Conservation (phyloP, 148 eudicot genomes). For the Vaccinium myrtillus region DNA sequence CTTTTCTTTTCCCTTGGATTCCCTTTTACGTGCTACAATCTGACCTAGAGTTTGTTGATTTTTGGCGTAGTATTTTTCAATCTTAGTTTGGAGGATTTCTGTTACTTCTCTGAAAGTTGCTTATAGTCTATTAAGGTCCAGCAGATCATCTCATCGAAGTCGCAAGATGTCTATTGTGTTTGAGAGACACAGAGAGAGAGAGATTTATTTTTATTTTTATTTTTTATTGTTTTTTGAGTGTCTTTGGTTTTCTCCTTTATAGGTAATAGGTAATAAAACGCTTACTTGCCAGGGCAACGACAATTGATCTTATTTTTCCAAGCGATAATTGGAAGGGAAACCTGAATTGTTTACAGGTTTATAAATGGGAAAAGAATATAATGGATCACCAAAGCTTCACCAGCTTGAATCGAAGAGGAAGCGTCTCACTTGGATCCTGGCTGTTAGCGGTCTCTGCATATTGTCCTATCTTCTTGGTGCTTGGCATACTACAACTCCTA, state of each 20-base stretch:
- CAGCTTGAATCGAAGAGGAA: constrained; percentile 51
- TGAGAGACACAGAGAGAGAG: neutral
- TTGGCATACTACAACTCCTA: constrained; percentile 48
- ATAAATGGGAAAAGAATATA: constrained; percentile 68
- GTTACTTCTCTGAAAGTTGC: neutral
- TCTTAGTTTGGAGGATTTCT: neutral
- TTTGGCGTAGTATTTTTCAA: neutral
- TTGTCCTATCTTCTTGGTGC: constrained; percentile 74
- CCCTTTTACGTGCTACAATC: neutral
- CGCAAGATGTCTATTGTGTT: neutral
- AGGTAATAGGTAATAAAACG: neutral
- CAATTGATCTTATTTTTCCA: neutral
- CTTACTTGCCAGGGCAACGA: neutral
- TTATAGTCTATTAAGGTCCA: neutral
- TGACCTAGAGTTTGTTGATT: neutral
- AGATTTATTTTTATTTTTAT: neutral
- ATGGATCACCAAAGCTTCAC: constrained; percentile 71
- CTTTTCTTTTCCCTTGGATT: neutral
- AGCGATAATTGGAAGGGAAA: neutral
- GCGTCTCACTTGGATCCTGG: constrained; percentile 63
- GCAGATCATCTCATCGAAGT: constrained; percentile 8
- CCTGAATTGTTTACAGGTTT: neutral
- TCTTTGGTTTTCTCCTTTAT: neutral
- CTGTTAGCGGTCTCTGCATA: constrained; percentile 65
- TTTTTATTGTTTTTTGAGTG: neutral